Conservation (phyloP, 2,329 filamentous ascomycete species). For the Pestalotiopsis sp. region DNA sequence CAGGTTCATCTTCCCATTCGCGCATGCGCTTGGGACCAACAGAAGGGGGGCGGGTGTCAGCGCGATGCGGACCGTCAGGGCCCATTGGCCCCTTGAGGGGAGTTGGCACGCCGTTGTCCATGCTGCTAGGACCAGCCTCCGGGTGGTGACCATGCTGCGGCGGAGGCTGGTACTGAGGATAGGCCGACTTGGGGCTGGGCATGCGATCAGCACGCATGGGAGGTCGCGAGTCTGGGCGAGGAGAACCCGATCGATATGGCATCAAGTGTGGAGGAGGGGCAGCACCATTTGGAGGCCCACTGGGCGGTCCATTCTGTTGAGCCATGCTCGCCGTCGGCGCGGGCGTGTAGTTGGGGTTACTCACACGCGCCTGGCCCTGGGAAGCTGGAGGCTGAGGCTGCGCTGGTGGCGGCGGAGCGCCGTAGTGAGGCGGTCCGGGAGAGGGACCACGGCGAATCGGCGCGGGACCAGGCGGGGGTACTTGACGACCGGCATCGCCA, state of each 20-base stretch:
- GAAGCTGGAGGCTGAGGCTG: constrained; percentile 46
- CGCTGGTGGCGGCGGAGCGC: constrained; percentile 48
- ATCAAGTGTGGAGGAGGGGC: constrained; percentile 57
- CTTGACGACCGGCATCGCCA: constrained; percentile 62
- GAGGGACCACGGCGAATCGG: constrained; percentile 54
- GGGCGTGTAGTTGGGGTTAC: constrained; percentile 41
- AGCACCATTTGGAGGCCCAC: constrained; percentile 34
- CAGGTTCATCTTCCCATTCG: constrained; percentile 87
- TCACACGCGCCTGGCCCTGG: constrained; percentile 47
- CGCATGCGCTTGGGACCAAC: constrained; percentile 81
- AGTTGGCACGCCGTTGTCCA: constrained; percentile 69
- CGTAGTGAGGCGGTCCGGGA: constrained; percentile 55
- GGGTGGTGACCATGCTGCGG: constrained; percentile 69
- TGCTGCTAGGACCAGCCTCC: constrained; percentile 57
- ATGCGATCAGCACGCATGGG: constrained; percentile 82
- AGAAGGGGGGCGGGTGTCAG: constrained; percentile 75
- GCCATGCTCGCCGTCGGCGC: constrained; percentile 35
- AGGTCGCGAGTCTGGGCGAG: constrained; percentile 75
- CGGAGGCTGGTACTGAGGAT: constrained; percentile 70
- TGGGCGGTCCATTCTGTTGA: constrained; percentile 42
- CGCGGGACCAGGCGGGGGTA: constrained; percentile 45
- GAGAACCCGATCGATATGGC: constrained; percentile 76
- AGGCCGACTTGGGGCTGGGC: constrained; percentile 87
- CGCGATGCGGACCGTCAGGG: constrained; percentile 67
- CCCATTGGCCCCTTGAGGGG: constrained; percentile 55